Percentiles rank a stretch among this genome's conserved stretches.
Conservation (phyloP, 345 rosid genomes). For the Lagerstroemia speciosa region DNA sequence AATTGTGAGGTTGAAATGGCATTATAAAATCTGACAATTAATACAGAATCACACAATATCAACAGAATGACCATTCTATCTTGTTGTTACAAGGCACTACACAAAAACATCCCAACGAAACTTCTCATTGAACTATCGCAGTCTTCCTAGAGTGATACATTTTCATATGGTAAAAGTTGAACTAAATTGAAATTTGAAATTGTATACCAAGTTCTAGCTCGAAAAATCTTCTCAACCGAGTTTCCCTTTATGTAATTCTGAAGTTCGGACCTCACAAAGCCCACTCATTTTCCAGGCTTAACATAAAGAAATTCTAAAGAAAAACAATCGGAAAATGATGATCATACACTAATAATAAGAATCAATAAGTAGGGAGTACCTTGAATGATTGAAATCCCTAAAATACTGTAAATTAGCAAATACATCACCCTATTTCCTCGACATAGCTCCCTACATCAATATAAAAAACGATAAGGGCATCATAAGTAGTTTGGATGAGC, state of each 20-base stretch:
- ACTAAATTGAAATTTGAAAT: slow-evolving; percentile 2
- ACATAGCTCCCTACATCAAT: no score
- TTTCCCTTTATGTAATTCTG: slow-evolving; percentile 66
- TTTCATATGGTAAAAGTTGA: not conserved
- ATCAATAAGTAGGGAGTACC: no score
- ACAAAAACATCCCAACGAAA: not conserved
- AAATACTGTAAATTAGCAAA: no score
- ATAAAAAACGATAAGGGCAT: no score
- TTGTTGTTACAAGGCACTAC: not conserved
- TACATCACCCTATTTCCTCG: no score
- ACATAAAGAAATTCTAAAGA: slow-evolving; percentile 87
- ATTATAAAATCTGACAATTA: not conserved
- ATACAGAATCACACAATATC: not conserved
- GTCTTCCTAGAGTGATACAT: not conserved
- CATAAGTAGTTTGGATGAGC: no score
- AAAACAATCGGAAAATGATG: no score
- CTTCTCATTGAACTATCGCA: not conserved
- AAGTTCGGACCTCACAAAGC: slow-evolving; percentile 86
- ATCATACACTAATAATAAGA: no score
- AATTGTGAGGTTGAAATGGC: not conserved
- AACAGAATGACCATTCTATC: not conserved
- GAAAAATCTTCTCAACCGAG: slow-evolving; percentile 87
- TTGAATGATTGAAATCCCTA: no score
- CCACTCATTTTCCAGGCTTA: slow-evolving; percentile 92
- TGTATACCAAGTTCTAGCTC: slow-evolving; percentile 71